phyloP scores from a whole-genome alignment of 129 eudicot genomes.

The Artemisia tridentata region DNA sequence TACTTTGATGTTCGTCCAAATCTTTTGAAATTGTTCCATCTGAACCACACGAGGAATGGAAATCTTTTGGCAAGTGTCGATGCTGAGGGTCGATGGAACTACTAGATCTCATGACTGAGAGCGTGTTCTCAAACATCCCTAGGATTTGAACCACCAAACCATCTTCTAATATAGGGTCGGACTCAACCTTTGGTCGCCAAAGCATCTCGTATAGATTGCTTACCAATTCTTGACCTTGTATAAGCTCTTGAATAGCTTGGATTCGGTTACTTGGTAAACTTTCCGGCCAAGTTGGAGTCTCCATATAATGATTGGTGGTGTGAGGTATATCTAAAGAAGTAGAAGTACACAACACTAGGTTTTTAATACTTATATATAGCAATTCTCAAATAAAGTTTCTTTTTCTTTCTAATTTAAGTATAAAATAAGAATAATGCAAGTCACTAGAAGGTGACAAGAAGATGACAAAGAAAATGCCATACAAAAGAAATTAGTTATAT shows the following conservation, averaged over 20 bases:
- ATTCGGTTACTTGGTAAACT: constrained; percentile 23
- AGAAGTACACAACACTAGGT: neutral
- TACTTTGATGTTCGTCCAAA: constrained; percentile 31
- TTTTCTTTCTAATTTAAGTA: neutral
- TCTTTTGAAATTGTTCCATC: constrained; percentile 26
- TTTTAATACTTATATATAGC: neutral
- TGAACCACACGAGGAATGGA: neutral
- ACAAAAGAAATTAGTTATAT: neutral
- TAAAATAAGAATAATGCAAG: neutral
- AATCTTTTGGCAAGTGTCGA: constrained; percentile 2
- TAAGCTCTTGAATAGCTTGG: constrained; percentile 33
- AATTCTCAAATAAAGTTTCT: neutral
- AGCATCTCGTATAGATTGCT: constrained; percentile 30
- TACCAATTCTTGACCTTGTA: constrained; percentile 32
- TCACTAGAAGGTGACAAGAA: neutral
- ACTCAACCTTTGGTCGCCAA: neutral
- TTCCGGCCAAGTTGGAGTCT: constrained; percentile 24
- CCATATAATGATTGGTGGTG: constrained; percentile 19
- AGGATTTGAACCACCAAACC: constrained; percentile 31
- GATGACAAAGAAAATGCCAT: neutral
- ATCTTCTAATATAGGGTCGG: constrained; percentile 19
- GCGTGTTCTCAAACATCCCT: constrained; percentile 33
- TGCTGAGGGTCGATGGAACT: constrained; percentile 19
- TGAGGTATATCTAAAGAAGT: neutral
- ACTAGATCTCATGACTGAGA: constrained; percentile 25